Evolutionary conservation across 495 filamentous ascomycete genomes (phyloP), one percentile per base, ranked within the genome.

Genomic region (Letharia lupina): DNA sequence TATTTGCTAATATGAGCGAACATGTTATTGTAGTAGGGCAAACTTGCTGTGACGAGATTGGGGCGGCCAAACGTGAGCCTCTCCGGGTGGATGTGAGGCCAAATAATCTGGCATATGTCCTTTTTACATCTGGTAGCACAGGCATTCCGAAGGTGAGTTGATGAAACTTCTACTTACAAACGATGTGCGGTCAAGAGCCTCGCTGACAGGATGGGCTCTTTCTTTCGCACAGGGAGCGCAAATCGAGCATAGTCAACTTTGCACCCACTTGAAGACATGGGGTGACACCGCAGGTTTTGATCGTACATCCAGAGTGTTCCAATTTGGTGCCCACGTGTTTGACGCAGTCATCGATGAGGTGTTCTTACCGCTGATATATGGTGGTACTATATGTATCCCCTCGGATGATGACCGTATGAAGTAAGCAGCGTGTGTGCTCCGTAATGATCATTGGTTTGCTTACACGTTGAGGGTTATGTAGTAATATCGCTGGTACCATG

Each of bases 51-150:
- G n/a, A 41, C 28, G 8, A 11, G 13, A 11, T 60, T 16, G 33
- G 13, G n/a, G 20, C 50, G 1, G 40, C 8, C 48, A 52, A 13
- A 23, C 2, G 28, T 28, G n/a, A 13, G 48, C 11, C 48, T 28
- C 23, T 33, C 45, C 3, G 7, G 2, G 48, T 33, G 23, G 18
- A 5, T 10, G 12, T 60, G 20, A 31, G 15, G 0, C 16, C 64
- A 18, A 45, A 3, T 11, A 50, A 61, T 15, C 31, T 66, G 8
- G 48, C 37, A 9, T 81, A 88, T 70, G 77, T 83, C 3, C 81
- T 88, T 15, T 90, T 85, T 70, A 90, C 87, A 0, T 87, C 84
- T 23, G 87, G 87, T 6, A 85, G 79, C 35, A 89, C 83, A 0
- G 89, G 88, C 0, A 74, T 74, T 4, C 89, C 89, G 0, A 91